Percentiles rank a stretch among this genome's conserved stretches.
These are phyloP conservation scores for Amanita pallidorosea DNA, from an alignment of 768 basidiomycete species.

Conservation along the genomic window DNA sequence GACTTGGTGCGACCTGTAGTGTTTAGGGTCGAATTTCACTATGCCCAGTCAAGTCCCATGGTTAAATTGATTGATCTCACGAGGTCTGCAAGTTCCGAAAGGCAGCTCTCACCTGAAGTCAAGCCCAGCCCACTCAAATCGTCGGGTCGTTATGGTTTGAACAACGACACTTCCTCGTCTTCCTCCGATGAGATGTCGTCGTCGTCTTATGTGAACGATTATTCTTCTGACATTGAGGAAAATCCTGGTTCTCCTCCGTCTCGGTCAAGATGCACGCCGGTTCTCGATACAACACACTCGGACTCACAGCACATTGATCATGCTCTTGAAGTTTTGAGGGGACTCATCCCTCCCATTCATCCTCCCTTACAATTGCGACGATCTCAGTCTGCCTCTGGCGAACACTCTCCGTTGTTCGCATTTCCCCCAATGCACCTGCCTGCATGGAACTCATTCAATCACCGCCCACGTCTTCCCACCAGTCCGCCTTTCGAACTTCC, in stretches of 20 bases:
- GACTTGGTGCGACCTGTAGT: slow-evolving; percentile 54
- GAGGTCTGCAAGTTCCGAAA: slow-evolving; percentile 11
- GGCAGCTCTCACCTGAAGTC: slow-evolving; percentile 4
- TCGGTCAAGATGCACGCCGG: not conserved
- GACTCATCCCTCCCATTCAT: slow-evolving; percentile 8
- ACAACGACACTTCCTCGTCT: slow-evolving; percentile 32
- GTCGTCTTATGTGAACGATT: slow-evolving; percentile 18
- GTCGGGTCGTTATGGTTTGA: slow-evolving; percentile 58
- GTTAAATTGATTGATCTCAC: slow-evolving; percentile 5
- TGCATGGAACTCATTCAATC: slow-evolving; percentile 1
- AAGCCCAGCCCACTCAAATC: slow-evolving; percentile 15
- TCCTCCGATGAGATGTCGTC: slow-evolving; percentile 31
- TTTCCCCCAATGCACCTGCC: slow-evolving; percentile 5
- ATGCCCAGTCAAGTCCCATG: not conserved
- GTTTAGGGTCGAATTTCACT: slow-evolving; percentile 41
- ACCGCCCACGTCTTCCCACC: slow-evolving; percentile 2
- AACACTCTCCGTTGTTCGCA: slow-evolving; percentile 3
- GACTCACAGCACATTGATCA: not conserved
- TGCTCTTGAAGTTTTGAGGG: slow-evolving; percentile 5
- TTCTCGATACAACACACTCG: not conserved
- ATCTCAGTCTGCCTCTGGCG: not conserved
- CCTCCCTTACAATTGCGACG: slow-evolving; percentile 4
- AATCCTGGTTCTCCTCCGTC: slow-evolving; percentile 14
- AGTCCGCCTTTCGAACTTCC: slow-evolving; percentile 5
- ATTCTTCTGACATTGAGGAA: slow-evolving; percentile 47